Base-by-base conservation (phyloP, 2,329 filamentous ascomycete species). In the Cladobotryum mycophilum region DNA sequence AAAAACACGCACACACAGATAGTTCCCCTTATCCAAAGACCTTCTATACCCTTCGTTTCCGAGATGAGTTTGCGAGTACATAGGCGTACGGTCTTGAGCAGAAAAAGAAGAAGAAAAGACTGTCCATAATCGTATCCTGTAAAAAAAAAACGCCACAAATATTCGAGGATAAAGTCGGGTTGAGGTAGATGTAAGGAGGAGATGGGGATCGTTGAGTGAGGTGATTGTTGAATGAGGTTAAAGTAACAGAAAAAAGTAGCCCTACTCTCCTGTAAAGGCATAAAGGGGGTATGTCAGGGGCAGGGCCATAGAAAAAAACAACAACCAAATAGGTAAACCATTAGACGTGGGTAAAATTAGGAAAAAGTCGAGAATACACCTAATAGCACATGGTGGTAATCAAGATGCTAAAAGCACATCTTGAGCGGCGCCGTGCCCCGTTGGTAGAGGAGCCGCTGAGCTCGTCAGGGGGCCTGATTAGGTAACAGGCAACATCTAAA, bases 111-210 rank as follows among this genome's bases (percentile, higher is more conserved):
- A 30, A 30, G 25, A 30, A 11, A 30, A 25, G 33, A 33, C 20
- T 41, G 20, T 44, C 36, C 43, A 43, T 35, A 18, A 34, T 41
- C 46, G 36, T 37, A 49, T 37, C 46, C 46, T 45, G 18, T 36
- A 41, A 45, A 20, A 48, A 41, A 45, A 20, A 48, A 52, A 46
- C 50, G 46, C 25, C 25, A 44, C 46, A 49, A 40, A 41, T 20
- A 15, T 34, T 17, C 47, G 33, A 44, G 15, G 11, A 30, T 34
- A 15, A 20, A 34, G 22, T 45, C 30, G n/a, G 25, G 38, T 17
- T 14, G 13, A 44, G n/a, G 20, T 33, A 41, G 12, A 43, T 20
- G 38, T 40, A 36, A n/a, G 45, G 34, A 43, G 20, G 25, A 13
- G 25, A 30, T 30, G 25, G 9, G 25, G 25, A 30, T 30, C 6